phyloP scores from a whole-genome alignment of 352 stramenopile species.

The Phytophthora hibernalis region DNA sequence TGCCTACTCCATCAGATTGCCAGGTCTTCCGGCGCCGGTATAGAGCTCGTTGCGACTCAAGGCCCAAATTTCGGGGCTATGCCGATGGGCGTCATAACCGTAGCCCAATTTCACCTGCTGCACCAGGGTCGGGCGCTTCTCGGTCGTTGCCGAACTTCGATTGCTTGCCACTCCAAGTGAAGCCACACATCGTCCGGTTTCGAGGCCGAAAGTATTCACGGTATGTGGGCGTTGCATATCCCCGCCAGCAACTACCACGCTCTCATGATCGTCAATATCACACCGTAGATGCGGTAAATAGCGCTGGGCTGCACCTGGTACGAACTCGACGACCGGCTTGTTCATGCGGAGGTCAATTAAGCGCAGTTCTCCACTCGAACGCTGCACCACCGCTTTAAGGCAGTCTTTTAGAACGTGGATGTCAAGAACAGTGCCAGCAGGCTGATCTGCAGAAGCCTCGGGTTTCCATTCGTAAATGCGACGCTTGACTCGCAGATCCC shows the following conservation, averaged over 20 bases:
- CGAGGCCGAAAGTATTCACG: slow-evolving; percentile 45
- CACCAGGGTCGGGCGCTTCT: slow-evolving; percentile 29
- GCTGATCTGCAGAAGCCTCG: background rate
- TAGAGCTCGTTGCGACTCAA: slow-evolving; percentile 50
- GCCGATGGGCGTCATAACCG: slow-evolving; percentile 13
- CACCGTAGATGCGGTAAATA: slow-evolving; percentile 49
- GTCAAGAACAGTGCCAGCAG: slow-evolving; percentile 38
- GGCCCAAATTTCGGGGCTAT: slow-evolving; percentile 49
- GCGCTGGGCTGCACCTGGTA: slow-evolving; percentile 26
- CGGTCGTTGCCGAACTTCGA: background rate
- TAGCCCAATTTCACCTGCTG: slow-evolving; percentile 48
- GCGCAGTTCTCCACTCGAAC: slow-evolving; percentile 52
- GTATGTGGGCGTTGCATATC: slow-evolving; percentile 19
- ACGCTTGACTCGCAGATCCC: slow-evolving; percentile 49
- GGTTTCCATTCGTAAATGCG: slow-evolving; percentile 36
- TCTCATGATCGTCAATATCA: slow-evolving; percentile 44
- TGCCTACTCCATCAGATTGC: slow-evolving; percentile 11
- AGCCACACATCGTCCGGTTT: slow-evolving; percentile 27
- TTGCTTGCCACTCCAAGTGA: slow-evolving; percentile 24
- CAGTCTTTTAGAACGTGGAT: slow-evolving; percentile 54
- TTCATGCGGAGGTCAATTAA: slow-evolving; percentile 59
- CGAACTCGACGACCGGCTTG: slow-evolving; percentile 45
- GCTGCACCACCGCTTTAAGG: slow-evolving; percentile 45
- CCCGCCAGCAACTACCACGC: slow-evolving; percentile 46
- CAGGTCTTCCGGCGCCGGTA: slow-evolving; percentile 28